A percentile compares a stretch with the other conserved stretches of the same genome.
Conservation (phyloP, 129 eudicot species). For the Solidago caesia region DNA sequence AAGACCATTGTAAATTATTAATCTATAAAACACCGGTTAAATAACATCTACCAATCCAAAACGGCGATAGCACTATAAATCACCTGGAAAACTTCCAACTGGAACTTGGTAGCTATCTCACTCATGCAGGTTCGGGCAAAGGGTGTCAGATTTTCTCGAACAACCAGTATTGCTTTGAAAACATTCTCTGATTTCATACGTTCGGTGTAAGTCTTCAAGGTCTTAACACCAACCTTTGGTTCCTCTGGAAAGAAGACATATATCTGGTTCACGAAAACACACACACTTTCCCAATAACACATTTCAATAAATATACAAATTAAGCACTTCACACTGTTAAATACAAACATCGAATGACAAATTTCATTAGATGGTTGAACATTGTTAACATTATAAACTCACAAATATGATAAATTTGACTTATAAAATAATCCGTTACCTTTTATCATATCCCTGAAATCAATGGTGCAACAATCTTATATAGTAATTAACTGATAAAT, state of each 20-base stretch:
- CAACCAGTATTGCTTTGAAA: slow-evolving; percentile 69
- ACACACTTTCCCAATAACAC: no score
- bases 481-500: no score
- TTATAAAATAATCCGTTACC: no score
- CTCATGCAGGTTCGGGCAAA: slow-evolving; percentile 68
- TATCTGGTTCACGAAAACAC: slow-evolving; percentile 40
- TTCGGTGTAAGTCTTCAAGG: slow-evolving; percentile 64
- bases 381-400: background rate
- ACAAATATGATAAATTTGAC: background rate
- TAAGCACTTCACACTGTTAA: no score
- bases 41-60: background rate
- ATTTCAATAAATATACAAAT: no score
- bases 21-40: background rate
- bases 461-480: no score
- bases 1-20: background rate
- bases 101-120: slow-evolving; percentile 66
- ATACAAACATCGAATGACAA: no score
- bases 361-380: background rate
- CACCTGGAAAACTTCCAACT: slow-evolving; percentile 89
- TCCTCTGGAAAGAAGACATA: slow-evolving; percentile 88
- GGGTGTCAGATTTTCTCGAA: slow-evolving; percentile 67
- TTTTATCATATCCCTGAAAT: no score
- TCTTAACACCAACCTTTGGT: slow-evolving; percentile 81
- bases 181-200: slow-evolving; percentile 85
- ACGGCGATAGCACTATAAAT: slow-evolving; percentile 4